These are phyloP conservation scores for Tulasnella sp. DNA, from an alignment of 768 basidiomycete species.

Conservation along the genomic window DNA sequence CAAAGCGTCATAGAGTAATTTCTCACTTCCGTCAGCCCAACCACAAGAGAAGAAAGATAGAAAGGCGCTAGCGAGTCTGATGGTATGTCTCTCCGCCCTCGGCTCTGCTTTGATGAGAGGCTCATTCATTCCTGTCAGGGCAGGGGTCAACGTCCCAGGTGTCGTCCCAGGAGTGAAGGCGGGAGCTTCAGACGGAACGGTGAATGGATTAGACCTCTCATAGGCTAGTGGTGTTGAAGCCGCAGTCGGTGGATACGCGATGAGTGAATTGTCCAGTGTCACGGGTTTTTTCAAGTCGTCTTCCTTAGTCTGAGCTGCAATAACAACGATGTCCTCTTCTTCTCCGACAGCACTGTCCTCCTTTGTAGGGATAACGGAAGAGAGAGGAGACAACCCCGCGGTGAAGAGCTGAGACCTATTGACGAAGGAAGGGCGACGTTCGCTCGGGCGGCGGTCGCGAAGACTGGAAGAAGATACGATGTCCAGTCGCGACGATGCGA, in stretches of 20 bases:
- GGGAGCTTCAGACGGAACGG: background rate
- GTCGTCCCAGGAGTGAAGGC: background rate
- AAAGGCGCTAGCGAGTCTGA: constrained; percentile 1
- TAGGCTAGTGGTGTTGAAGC: background rate
- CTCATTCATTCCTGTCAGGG: background rate
- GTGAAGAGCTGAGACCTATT: background rate
- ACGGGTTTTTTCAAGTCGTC: background rate
- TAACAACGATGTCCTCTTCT: background rate
- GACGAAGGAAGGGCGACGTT: background rate
- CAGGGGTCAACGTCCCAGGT: background rate
- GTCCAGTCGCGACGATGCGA: background rate
- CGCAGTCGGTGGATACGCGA: background rate
- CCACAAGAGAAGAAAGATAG: background rate
- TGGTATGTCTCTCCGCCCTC: background rate
- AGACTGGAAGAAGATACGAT: background rate
- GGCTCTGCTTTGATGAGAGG: background rate
- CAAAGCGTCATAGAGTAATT: background rate
- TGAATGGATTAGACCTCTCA: background rate
- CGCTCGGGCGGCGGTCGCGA: background rate
- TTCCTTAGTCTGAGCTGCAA: background rate
- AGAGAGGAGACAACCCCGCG: background rate
- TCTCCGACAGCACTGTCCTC: background rate
- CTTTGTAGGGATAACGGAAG: background rate
- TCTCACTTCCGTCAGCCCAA: constrained; percentile 11
- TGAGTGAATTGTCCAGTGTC: background rate